Evolutionary conservation across 2,329 filamentous ascomycete species (phyloP).

Genomic region (Cladosporium sp.): DNA sequence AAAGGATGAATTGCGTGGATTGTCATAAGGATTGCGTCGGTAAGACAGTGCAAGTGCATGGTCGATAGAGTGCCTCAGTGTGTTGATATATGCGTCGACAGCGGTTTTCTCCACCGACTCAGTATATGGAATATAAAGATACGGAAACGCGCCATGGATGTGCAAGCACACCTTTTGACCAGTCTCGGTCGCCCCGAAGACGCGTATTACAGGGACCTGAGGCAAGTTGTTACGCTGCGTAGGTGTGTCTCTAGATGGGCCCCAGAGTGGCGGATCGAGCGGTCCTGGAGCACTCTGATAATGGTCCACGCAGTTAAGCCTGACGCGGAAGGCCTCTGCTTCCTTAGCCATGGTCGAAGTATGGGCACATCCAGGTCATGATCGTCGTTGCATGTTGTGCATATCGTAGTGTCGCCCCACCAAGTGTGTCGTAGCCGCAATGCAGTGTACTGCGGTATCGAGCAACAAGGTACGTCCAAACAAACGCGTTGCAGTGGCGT

Average conservation of each 20-base stretch:
- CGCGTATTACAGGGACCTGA: slow-evolving; percentile 77
- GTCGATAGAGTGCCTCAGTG: slow-evolving; percentile 81
- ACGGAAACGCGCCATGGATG: slow-evolving; percentile 92
- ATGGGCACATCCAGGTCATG: slow-evolving; percentile 22
- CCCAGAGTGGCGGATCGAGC: slow-evolving; percentile 70
- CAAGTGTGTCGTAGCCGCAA: background rate
- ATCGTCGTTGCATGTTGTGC: slow-evolving; percentile 10
- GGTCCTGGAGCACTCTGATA: slow-evolving; percentile 77
- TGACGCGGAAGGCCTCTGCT: slow-evolving; percentile 64
- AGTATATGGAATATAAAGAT: slow-evolving; percentile 66
- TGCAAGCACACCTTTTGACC: slow-evolving; percentile 96
- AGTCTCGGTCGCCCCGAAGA: slow-evolving; percentile 90
- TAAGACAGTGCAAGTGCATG: slow-evolving; percentile 84
- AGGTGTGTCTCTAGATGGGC: slow-evolving; percentile 53
- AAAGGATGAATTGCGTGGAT: slow-evolving; percentile 59
- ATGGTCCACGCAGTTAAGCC: slow-evolving; percentile 92
- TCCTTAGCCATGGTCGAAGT: slow-evolving; percentile 28
- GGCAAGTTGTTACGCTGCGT: slow-evolving; percentile 58
- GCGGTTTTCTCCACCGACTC: slow-evolving; percentile 21
- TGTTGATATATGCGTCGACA: slow-evolving; percentile 74
- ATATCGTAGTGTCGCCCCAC: background rate
- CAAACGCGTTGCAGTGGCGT: slow-evolving; percentile 1
- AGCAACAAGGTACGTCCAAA: background rate
- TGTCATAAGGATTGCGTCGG: slow-evolving; percentile 67
- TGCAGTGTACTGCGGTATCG: background rate